Evolutionary conservation across 495 filamentous ascomycete species (phyloP).

Genomic region (Pyronema domesticum): DNA sequence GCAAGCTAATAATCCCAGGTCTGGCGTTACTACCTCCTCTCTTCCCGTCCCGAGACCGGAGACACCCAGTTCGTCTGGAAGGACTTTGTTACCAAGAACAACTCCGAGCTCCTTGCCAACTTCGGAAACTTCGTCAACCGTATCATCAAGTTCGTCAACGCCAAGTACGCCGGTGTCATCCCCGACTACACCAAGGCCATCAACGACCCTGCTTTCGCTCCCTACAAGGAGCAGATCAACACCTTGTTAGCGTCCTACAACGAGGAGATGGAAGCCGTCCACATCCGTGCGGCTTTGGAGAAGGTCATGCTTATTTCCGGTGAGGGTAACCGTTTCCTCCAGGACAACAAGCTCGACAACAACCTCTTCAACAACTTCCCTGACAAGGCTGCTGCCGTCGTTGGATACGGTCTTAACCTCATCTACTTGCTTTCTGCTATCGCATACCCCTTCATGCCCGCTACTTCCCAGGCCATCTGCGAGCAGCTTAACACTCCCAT

Average conservation of each 20-base stretch:
- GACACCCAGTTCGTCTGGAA: constrained; percentile 85
- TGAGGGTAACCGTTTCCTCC: constrained; percentile 65
- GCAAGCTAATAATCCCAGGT: constrained; percentile 32
- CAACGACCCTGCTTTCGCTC: constrained; percentile 30
- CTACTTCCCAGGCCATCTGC: constrained; percentile 55
- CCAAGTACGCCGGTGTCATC: constrained; percentile 49
- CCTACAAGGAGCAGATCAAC: constrained; percentile 48
- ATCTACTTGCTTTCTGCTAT: constrained; percentile 62
- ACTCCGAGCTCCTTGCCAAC: constrained; percentile 76
- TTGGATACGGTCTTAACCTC: constrained; percentile 66
- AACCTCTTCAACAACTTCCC: constrained; percentile 54
- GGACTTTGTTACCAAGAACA: constrained; percentile 69
- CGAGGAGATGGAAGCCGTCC: constrained; percentile 52
- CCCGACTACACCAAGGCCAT: constrained; percentile 42
- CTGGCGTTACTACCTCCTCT: constrained; percentile 84
- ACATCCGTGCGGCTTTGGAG: constrained; percentile 53
- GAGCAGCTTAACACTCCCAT: constrained; percentile 50
- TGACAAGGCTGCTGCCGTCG: constrained; percentile 52
- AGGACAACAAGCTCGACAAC: constrained; percentile 70
- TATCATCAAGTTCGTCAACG: constrained; percentile 75
- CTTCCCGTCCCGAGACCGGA: constrained; percentile 71
- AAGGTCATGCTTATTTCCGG: constrained; percentile 53
- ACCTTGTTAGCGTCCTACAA: constrained; percentile 48
- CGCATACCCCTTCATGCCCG: constrained; percentile 68
- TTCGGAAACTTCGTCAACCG: constrained; percentile 90